phyloP scores from a whole-genome alignment of 1,284 basidiomycete species.

The Cryptococcus sp. region DNA sequence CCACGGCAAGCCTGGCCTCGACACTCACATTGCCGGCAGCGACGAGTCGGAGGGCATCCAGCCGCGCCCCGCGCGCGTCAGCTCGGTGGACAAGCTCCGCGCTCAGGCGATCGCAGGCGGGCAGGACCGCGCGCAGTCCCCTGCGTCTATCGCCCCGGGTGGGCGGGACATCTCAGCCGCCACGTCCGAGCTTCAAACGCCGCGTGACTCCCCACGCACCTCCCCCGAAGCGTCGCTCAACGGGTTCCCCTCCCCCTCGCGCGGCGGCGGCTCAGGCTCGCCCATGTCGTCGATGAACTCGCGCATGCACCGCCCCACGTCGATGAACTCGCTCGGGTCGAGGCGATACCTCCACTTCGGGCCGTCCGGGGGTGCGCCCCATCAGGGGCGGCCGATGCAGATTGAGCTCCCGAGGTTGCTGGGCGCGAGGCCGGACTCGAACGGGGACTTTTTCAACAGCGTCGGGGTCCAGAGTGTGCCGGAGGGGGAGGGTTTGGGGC shows the following conservation, averaged over 20 bases:
- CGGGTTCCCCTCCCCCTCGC: slow-evolving; percentile 12
- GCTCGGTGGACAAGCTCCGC: slow-evolving; percentile 28
- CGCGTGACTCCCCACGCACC: slow-evolving; percentile 18
- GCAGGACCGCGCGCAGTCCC: slow-evolving; percentile 26
- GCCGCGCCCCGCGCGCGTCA: slow-evolving; percentile 13
- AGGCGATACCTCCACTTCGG: slow-evolving; percentile 27
- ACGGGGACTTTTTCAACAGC: slow-evolving; percentile 21
- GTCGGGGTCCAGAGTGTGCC: slow-evolving; percentile 5
- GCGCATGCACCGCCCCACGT: slow-evolving; percentile 16
- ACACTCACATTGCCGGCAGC: slow-evolving; percentile 16
- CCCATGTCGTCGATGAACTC: slow-evolving; percentile 3
- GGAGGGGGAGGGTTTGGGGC: slow-evolving; percentile 9
- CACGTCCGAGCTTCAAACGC: slow-evolving; percentile 15
- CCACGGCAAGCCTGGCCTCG: slow-evolving; percentile 17
- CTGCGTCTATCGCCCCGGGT: slow-evolving; percentile 15
- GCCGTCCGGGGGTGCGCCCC: slow-evolving; percentile 31
- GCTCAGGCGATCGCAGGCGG: slow-evolving; percentile 9
- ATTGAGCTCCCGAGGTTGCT: slow-evolving; percentile 36
- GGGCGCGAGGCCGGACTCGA: slow-evolving; percentile 22
- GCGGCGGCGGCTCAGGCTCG: slow-evolving; percentile 5
- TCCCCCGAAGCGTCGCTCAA: slow-evolving; percentile 28
- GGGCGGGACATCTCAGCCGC: too few relatives aligned
- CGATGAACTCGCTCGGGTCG: slow-evolving; percentile 32
- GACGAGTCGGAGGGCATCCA: slow-evolving; percentile 7
- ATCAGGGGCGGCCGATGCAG: slow-evolving; percentile 34